Evolutionary conservation across 202 grass and related monocot genomes (phyloP).

Genomic region (Brachypodium distachyon): DNA sequence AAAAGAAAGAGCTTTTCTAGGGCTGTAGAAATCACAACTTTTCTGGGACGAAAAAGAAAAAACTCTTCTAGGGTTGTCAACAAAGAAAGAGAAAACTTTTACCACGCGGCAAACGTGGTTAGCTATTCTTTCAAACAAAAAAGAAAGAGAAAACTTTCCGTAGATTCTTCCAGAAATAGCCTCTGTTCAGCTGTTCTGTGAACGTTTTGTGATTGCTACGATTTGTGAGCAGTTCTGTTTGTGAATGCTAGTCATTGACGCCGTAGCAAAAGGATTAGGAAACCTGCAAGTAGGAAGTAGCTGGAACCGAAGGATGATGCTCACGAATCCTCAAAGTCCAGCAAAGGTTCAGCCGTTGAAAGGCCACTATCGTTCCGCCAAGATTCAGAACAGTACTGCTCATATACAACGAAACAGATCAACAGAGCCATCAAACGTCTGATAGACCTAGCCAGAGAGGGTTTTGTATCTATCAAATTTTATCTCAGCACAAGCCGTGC

Average conservation of each 20-base stretch:
- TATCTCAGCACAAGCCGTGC: background rate
- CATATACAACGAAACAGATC: background rate
- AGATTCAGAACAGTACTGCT: conserved; percentile 8
- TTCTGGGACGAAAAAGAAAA: too few species aligned
- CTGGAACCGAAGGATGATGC: background rate
- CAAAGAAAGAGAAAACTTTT: too few species aligned
- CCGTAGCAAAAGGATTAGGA: background rate
- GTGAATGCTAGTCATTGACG: background rate
- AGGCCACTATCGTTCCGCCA: background rate
- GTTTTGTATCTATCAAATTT: background rate
- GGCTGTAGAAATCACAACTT: too few species aligned
- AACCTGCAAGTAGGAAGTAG: background rate
- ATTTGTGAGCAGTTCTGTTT: background rate
- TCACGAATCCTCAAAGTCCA: background rate
- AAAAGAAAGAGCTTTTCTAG: too few species aligned
- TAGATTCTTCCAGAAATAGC: too few species aligned
- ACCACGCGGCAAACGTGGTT: too few species aligned
- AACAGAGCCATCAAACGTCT: conserved; percentile 6
- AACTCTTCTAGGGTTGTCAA: too few species aligned
- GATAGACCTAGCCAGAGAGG: background rate
- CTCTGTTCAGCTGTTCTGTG: too few species aligned
- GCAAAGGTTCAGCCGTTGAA: background rate
- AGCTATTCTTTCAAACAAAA: too few species aligned
- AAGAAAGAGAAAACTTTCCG: too few species aligned
- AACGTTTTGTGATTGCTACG: too few species aligned